These are phyloP conservation scores for Plasmodium coatneyi DNA, from an alignment of 169 alveolate species.

Conservation along the genomic window DNA sequence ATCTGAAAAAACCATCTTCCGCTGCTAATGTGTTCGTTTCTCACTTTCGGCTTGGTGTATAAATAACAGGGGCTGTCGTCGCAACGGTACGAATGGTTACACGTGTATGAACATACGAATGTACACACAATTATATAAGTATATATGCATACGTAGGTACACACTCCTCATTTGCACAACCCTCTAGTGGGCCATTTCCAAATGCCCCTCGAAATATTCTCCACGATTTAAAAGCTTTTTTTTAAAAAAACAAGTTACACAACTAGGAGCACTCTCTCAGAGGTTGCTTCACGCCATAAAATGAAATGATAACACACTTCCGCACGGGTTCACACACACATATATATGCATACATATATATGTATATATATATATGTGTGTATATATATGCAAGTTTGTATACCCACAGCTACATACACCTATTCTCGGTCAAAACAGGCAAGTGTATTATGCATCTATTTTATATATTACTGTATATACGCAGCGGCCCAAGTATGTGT, in stretches of 20 bases:
- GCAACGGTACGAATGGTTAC: not conserved
- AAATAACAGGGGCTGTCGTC: not conserved
- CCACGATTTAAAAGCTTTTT: conserved; percentile 2
- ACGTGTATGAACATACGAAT: not conserved
- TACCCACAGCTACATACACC: not conserved
- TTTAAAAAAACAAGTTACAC: conserved; percentile 18
- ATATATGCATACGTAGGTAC: not conserved
- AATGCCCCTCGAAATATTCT: conserved; percentile 18
- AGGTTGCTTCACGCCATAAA: not conserved
- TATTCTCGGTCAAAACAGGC: not conserved
- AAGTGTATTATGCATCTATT: not conserved
- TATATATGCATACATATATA: not conserved
- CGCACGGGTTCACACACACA: not conserved
- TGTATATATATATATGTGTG: not conserved
- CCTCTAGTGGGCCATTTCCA: conserved; percentile 11
- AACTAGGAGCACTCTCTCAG: conserved; percentile 18
- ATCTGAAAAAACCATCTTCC: conserved; percentile 10
- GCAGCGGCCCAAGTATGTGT: not conserved
- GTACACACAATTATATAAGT: not conserved
- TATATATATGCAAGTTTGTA: not conserved
- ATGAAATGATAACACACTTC: not conserved
- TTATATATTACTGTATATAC: not conserved
- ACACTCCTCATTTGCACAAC: not conserved
- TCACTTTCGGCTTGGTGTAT: not conserved
- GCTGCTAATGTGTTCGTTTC: not conserved